Evolutionary conservation across 2,329 filamentous ascomycete species (phyloP), one percentile per base, ranked within the genome.

Genomic region (Lachnellula willkommii): DNA sequence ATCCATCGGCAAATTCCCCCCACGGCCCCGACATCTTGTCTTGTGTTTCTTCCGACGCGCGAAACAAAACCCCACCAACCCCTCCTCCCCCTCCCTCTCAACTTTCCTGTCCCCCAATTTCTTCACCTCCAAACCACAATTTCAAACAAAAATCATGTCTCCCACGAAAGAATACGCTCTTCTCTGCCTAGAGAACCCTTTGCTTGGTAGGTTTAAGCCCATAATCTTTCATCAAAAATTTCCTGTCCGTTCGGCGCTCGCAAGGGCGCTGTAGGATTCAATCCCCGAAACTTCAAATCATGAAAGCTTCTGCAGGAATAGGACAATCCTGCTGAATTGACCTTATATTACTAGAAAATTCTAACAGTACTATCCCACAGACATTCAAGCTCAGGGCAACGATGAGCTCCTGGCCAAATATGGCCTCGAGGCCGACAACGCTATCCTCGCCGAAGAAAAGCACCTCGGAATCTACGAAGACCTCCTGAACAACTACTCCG

Each of bases 121-220:
- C 9, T 32, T 32, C 28, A 47, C 22, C 35, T 28, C 28, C 49
- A 36, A 32, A 49, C 43, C 52, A 55, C 32, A 51, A 49, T 54
- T 42, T 52, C 56, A 56, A 63, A 59, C 37, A 47, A 50, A 76
- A 68, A 69, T 11, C 8, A 95, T 95, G 90, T 80, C 89, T 71
- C 74, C 85, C 66, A 71, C 75, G 67, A 88, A 91, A 77, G 87
- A 91, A 75, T 97, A 88, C 78, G 81, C 89, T 74, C 88, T 99
- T 69, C 82, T 97, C 70, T 94, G 88, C 76, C 78, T 99, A 69
- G 94, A 96, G 87, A 99, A 99, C 77, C 94, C 94, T 74, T 86
- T 99, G 68, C 88, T 99, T 69, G 93, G 89, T 92, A 77, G 66
- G 81, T 75, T 8, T 15, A 1, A 39, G 46, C 17, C 26, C 48